phyloP scores from a whole-genome alignment of 805 yeast genomes.

The Sugiyamaella americana region DNA sequence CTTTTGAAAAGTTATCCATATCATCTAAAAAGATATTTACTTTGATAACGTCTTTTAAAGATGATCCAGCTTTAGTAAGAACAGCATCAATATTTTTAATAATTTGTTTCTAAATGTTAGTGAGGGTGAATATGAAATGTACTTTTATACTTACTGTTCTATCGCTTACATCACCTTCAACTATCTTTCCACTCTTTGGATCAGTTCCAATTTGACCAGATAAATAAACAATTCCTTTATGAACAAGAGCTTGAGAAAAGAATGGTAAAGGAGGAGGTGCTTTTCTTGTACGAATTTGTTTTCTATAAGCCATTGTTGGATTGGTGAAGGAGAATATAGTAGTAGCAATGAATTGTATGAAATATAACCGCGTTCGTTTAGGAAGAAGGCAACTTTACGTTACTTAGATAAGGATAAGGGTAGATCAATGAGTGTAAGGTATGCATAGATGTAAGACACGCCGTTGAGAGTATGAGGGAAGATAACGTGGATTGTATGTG shows the following conservation, averaged over 20 bases:
- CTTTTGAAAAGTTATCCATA: constrained; percentile 76
- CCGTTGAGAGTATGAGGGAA: too few species aligned
- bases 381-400: too few species aligned
- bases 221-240: constrained; percentile 63
- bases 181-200: constrained; percentile 33
- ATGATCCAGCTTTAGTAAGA: constrained; percentile 78
- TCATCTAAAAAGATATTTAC: constrained; percentile 85
- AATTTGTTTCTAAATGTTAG: constrained; percentile 26
- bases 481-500: too few species aligned
- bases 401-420: too few species aligned
- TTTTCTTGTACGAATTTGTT: constrained; percentile 50
- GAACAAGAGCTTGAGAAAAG: constrained; percentile 83
- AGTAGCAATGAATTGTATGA: too few species aligned
- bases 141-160: constrained; percentile 12
- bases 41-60: constrained; percentile 76
- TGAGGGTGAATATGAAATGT: neutral
- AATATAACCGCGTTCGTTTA: too few species aligned
- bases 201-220: constrained; percentile 58
- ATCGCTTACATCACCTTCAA: constrained; percentile 35
- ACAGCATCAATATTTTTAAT: constrained; percentile 45
- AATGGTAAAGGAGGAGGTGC: constrained; percentile 92
- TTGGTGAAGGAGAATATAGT: too few species aligned
- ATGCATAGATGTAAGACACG: too few species aligned
- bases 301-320: constrained; percentile 13
- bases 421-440: too few species aligned